Evolutionary conservation across 2,329 filamentous ascomycete genomes (phyloP).

Genomic region (Calonectria fujianensis): DNA sequence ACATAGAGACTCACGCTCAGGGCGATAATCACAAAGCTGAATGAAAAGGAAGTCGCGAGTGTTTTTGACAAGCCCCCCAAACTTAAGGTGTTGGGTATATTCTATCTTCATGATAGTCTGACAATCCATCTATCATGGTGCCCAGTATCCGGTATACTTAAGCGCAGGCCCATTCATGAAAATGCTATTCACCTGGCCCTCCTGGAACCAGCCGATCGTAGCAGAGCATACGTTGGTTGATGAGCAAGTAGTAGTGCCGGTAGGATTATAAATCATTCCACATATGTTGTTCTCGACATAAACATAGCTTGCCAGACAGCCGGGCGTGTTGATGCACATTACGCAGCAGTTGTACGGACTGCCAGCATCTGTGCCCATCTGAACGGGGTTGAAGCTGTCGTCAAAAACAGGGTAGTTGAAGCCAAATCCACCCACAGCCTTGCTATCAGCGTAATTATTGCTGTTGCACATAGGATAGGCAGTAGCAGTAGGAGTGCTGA

Average conservation of each 20-base stretch:
- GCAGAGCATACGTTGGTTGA: not conserved
- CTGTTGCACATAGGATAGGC: conserved; percentile 6
- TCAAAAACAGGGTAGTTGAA: not conserved
- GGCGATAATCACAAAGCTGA: too few species aligned
- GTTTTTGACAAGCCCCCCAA: too few species aligned
- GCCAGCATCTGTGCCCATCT: not conserved
- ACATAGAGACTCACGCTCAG: too few species aligned
- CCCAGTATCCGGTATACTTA: conserved; percentile 3
- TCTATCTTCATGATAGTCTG: not conserved
- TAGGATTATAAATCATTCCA: not conserved
- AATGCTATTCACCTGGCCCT: not conserved
- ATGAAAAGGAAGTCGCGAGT: too few species aligned
- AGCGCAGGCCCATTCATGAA: conserved; percentile 12
- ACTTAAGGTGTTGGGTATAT: not conserved
- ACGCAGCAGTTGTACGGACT: conserved; percentile 12
- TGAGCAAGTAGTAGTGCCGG: not conserved
- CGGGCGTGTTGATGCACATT: not conserved
- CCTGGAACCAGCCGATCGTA: not conserved
- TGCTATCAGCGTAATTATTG: conserved; percentile 12
- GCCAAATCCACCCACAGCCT: not conserved
- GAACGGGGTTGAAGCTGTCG: not conserved
- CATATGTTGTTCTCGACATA: not conserved
- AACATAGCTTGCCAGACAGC: conserved; percentile 3
- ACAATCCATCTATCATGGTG: not conserved
- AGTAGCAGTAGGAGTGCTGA: not conserved